These are phyloP conservation scores for Daldinia caldariorum DNA, from an alignment of 495 filamentous ascomycete species.

Conservation along the genomic window DNA sequence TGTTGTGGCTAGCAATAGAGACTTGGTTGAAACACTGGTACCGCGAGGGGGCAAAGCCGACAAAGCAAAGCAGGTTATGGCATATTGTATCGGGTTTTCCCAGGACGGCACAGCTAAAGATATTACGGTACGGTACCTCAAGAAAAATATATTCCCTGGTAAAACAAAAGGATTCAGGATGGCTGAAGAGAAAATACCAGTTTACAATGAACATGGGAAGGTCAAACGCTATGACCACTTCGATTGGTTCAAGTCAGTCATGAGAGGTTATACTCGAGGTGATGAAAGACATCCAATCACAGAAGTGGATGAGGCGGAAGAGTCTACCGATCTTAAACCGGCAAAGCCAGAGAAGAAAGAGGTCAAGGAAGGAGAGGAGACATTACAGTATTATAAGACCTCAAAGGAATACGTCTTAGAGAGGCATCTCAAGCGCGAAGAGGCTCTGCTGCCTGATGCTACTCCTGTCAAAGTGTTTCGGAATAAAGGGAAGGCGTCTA, in stretches of 20 bases:
- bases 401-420: slow-evolving; percentile 86
- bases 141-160: slow-evolving; percentile 82
- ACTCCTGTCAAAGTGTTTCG: slow-evolving; percentile 78
- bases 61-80: slow-evolving; percentile 86
- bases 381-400: slow-evolving; percentile 85
- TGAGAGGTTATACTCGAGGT: slow-evolving; percentile 76
- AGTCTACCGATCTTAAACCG: slow-evolving; percentile 75
- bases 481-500: slow-evolving; percentile 69
- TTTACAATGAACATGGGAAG: slow-evolving; percentile 77
- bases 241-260: slow-evolving; percentile 87
- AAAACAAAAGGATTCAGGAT: slow-evolving; percentile 89
- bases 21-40: slow-evolving; percentile 80
- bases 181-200: slow-evolving; percentile 76
- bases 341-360: slow-evolving; percentile 76
- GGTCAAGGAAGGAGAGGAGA: slow-evolving; percentile 76
- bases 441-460: slow-evolving; percentile 78
- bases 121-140: slow-evolving; percentile 91
- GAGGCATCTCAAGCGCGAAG: slow-evolving; percentile 90
- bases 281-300: slow-evolving; percentile 63
- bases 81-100: slow-evolving; percentile 89
- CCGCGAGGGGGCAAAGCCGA: slow-evolving; percentile 83
- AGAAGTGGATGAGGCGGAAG: slow-evolving; percentile 79
- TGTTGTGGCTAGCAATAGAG: slow-evolving; percentile 71
- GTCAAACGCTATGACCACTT: slow-evolving; percentile 73
- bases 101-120: slow-evolving; percentile 91